Conservation (phyloP, 495 filamentous ascomycete species). For the Sordaria brevicollis region DNA sequence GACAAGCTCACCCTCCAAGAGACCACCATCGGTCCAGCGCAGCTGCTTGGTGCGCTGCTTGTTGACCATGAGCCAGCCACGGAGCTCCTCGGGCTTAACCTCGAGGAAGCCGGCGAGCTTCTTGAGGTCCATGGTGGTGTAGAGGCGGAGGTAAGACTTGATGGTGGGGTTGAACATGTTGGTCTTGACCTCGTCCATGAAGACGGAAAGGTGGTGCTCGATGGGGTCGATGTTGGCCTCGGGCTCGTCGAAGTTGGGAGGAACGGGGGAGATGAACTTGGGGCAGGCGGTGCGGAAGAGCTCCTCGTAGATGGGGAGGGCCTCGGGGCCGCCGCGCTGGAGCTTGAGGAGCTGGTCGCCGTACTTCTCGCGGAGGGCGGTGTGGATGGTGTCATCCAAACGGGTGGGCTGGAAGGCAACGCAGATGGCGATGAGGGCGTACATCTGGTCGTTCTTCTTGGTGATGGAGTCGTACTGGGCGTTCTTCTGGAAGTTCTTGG, state of each 20-base stretch:
- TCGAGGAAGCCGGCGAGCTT: slow-evolving; percentile 97
- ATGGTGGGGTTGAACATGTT: slow-evolving; percentile 94
- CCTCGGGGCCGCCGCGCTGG: slow-evolving; percentile 89
- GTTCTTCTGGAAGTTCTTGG: slow-evolving; percentile 99
- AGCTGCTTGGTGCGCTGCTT: slow-evolving; percentile 97
- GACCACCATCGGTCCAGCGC: slow-evolving; percentile 80
- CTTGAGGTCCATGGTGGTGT: slow-evolving; percentile 98
- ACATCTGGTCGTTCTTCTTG: slow-evolving; percentile 99
- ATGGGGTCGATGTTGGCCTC: slow-evolving; percentile 90
- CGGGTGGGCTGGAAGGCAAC: slow-evolving; percentile 94
- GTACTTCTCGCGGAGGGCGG: slow-evolving; percentile 94
- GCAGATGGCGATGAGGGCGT: slow-evolving; percentile 95
- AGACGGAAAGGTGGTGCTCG: slow-evolving; percentile 92
- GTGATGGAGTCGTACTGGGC: slow-evolving; percentile 94
- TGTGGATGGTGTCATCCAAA: slow-evolving; percentile 98
- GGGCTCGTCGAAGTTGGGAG: slow-evolving; percentile 93
- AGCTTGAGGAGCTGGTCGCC: slow-evolving; percentile 92
- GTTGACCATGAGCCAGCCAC: slow-evolving; percentile 85
- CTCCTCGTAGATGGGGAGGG: slow-evolving; percentile 92
- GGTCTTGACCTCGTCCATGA: slow-evolving; percentile 98
- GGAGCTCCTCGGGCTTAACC: slow-evolving; percentile 82
- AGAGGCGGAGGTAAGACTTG: slow-evolving; percentile 96
- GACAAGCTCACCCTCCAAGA: slow-evolving; percentile 85
- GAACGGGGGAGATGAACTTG: slow-evolving; percentile 97
- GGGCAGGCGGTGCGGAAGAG: slow-evolving; percentile 92